These are phyloP conservation scores for Nitzschia sp. DNA, from an alignment of 108 stramenopile species.

Conservation along the genomic window DNA sequence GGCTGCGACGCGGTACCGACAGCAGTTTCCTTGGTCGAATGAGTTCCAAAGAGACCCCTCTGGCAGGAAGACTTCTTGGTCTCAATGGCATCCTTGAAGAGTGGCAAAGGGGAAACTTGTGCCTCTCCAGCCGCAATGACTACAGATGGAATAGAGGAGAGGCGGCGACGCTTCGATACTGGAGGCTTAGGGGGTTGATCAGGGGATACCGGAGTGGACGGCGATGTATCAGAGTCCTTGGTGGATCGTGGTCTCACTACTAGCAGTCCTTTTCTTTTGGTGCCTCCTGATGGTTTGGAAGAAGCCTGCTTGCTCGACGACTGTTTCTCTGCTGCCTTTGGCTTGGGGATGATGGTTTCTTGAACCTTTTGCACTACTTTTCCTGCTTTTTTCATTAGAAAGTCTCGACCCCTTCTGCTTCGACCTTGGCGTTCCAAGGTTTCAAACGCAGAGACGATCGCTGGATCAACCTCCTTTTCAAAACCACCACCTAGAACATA, in stretches of 20 bases:
- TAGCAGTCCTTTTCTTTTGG: too few species aligned
- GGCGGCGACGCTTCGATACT: too few species aligned
- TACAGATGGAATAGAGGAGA: conserved; percentile 9
- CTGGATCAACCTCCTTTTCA: conserved; percentile 43
- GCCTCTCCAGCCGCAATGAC: conserved; percentile 2
- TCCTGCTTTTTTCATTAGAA: conserved; percentile 28
- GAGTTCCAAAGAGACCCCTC: conserved; percentile 20
- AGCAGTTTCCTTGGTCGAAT: background rate
- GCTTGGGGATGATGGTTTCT: background rate
- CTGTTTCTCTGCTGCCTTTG: conserved; percentile 2
- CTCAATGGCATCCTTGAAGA: background rate
- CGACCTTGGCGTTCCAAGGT: conserved; percentile 31
- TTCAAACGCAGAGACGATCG: conserved; percentile 30
- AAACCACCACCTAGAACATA: conserved; percentile 35
- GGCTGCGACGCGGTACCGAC: background rate
- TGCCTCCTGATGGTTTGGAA: background rate
- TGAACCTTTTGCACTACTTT: conserved; percentile 19
- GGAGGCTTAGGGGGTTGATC: too few species aligned
- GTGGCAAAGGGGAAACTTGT: conserved; percentile 17
- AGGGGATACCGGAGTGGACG: too few species aligned
- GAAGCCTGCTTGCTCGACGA: background rate
- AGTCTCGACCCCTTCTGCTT: conserved; percentile 38
- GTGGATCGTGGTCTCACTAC: too few species aligned
- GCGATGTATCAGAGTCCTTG: too few species aligned
- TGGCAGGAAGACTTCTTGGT: background rate